These are phyloP conservation scores for Aspergillus japonicus DNA, from an alignment of 2,329 filamentous ascomycete genomes.

Conservation along the genomic window DNA sequence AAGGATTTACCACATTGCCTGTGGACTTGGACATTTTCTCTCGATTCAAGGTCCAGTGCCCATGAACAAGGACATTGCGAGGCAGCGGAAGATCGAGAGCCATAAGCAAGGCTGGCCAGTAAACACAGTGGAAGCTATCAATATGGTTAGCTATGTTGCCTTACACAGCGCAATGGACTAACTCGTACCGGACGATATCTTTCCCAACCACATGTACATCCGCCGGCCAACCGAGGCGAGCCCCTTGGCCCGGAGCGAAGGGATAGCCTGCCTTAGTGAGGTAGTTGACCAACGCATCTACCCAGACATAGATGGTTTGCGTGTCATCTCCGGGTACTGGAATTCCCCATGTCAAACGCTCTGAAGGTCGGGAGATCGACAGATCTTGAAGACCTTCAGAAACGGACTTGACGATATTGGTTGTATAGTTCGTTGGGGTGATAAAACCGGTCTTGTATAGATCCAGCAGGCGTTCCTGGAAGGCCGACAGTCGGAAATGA, in stretches of 20 bases:
- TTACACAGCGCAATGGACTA: not conserved
- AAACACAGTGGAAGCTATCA: slow-evolving; percentile 80
- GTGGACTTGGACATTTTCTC: slow-evolving; percentile 96
- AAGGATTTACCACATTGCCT: slow-evolving; percentile 93
- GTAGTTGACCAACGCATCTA: slow-evolving; percentile 95
- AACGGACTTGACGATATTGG: slow-evolving; percentile 76
- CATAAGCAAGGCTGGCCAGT: slow-evolving; percentile 96
- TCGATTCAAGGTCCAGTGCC: slow-evolving; percentile 89
- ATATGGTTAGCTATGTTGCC: slow-evolving; percentile 16
- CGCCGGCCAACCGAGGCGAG: slow-evolving; percentile 75
- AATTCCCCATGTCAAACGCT: slow-evolving; percentile 83
- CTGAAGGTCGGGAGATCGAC: slow-evolving; percentile 78
- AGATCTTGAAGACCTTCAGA: slow-evolving; percentile 77
- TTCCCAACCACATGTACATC: slow-evolving; percentile 93
- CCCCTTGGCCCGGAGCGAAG: slow-evolving; percentile 62
- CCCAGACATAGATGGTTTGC: slow-evolving; percentile 97
- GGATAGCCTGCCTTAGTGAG: slow-evolving; percentile 85
- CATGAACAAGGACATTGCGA: slow-evolving; percentile 79
- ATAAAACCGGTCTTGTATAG: slow-evolving; percentile 85
- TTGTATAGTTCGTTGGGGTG: slow-evolving; percentile 68
- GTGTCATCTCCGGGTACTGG: slow-evolving; percentile 76
- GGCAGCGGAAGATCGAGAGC: slow-evolving; percentile 78
- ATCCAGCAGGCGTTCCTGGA: slow-evolving; percentile 72
- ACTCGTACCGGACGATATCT: slow-evolving; percentile 72
- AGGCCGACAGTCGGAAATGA: slow-evolving; percentile 84